Percentiles rank a stretch among this genome's conserved stretches.
These are phyloP conservation scores for Glebionis coronaria DNA, from an alignment of 129 eudicot species.

Conservation along the genomic window DNA sequence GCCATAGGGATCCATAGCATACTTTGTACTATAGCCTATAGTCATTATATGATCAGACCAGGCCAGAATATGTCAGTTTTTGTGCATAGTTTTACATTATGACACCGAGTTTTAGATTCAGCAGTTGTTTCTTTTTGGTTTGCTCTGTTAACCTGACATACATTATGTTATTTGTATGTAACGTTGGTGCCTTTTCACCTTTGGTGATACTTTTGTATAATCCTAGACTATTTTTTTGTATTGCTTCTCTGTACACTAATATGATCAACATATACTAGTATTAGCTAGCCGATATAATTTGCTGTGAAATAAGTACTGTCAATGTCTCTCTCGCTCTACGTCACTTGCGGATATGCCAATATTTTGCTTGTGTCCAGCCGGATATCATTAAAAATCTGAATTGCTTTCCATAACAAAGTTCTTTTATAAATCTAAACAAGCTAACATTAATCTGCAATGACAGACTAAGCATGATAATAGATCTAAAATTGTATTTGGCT, in stretches of 20 bases:
- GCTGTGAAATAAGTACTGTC: neutral
- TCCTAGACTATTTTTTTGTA: neutral
- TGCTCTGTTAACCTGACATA: conserved; percentile 9
- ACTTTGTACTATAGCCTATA: conserved; percentile 37
- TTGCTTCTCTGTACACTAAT: neutral
- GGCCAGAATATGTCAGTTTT: conserved; percentile 23
- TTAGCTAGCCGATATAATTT: neutral
- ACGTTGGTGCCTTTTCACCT: conserved; percentile 23
- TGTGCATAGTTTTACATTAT: conserved; percentile 38
- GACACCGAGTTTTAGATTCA: conserved; percentile 18
- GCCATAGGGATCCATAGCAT: conserved; percentile 30
- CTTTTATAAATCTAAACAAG: too few relatives aligned
- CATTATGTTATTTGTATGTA: conserved; percentile 19
- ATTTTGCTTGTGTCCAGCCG: neutral
- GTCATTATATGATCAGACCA: conserved; percentile 18
- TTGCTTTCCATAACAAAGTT: too few relatives aligned
- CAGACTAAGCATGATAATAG: too few relatives aligned
- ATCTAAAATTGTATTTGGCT: too few relatives aligned
- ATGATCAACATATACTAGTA: neutral
- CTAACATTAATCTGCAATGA: too few relatives aligned
- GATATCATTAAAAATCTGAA: too few relatives aligned
- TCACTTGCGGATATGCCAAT: too few relatives aligned
- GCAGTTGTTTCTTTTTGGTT: conserved; percentile 28
- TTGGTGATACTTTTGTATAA: conserved; percentile 27
- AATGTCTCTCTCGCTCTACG: neutral